Conservation (phyloP, 164 flowering plant genomes). For the Vitis rotundifolia region DNA sequence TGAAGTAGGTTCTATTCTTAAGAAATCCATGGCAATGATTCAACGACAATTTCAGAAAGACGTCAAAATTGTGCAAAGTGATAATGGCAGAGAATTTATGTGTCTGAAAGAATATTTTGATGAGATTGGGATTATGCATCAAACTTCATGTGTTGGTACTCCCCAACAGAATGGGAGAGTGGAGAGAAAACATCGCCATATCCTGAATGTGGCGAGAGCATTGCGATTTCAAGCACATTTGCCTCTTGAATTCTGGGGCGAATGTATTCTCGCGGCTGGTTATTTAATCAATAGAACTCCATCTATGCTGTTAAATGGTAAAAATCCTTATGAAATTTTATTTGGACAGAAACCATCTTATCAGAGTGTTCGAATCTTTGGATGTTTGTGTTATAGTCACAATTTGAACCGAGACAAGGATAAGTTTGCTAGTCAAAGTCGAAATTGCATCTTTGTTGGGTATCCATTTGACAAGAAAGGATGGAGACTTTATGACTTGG, state of each 20-base stretch:
- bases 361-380: too few species aligned
- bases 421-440: not conserved
- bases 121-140: not conserved
- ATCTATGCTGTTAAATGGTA: not conserved
- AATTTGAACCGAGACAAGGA: not conserved
- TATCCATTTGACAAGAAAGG: not conserved
- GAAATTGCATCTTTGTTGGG: slow-evolving; percentile 1
- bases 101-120: too few species aligned
- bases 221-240: not conserved
- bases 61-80: too few species aligned
- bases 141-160: not conserved
- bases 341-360: not conserved
- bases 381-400: not conserved
- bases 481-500: slow-evolving; percentile 1
- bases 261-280: not conserved
- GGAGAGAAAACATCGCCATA: slow-evolving; percentile 11
- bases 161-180: slow-evolving; percentile 9
- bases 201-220: slow-evolving; percentile 1
- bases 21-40: too few species aligned
- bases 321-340: slow-evolving; percentile 4
- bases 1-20: too few species aligned
- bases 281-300: slow-evolving; percentile 9
- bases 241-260: not conserved
- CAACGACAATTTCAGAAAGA: too few species aligned
- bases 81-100: too few species aligned